Evolutionary conservation across 352 stramenopile species (phyloP), one percentile per base, ranked within the genome.

Genomic region (Nothophytophthora sp.): DNA sequence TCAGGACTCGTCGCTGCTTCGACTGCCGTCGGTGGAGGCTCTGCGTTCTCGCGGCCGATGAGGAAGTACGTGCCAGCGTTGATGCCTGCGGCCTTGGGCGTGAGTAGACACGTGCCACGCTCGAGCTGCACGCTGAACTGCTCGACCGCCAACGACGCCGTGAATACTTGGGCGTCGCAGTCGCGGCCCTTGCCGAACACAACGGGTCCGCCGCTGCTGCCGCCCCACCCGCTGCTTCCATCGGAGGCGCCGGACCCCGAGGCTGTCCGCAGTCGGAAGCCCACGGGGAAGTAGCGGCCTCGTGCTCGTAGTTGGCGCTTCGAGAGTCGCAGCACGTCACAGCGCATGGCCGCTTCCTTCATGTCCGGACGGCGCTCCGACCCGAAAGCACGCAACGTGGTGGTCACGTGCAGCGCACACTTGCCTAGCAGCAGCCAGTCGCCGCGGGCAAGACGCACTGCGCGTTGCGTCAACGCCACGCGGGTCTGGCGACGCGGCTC

Each of bases 1-100:
- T 43, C 27, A 5, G 16, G n/a, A n/a, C n/a, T n/a, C n/a, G n/a
- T n/a, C n/a, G n/a, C n/a, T n/a, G n/a, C n/a, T n/a, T n/a, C n/a
- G n/a, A n/a, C n/a, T n/a, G n/a, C n/a, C n/a, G n/a, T n/a, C n/a
- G n/a, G 30, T 52, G 32, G 20, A 24, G 20, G 37, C n/a, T 32
- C 34, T 34, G 32, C 13, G 28, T 63, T 53, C 23, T 88, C 68
- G 5, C 77, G 73, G 0, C 80, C 80, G 12, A 89, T 70, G 6
- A 90, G 44, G 30, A 88, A 89, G 34, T 89, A 90, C 50, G 83
- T 75, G 13, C 77, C 80, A 29, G 83, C 68, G 38, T 88, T 90
- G 38, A 89, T 74, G 2, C 80, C 80, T 18, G 73, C 68, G 12
- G 68, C 65, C 5, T 72, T 76, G 0, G 77, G 75, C 6, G 74